phyloP scores from a whole-genome alignment of 2,329 filamentous ascomycete species.

The Fusarium setosum region DNA sequence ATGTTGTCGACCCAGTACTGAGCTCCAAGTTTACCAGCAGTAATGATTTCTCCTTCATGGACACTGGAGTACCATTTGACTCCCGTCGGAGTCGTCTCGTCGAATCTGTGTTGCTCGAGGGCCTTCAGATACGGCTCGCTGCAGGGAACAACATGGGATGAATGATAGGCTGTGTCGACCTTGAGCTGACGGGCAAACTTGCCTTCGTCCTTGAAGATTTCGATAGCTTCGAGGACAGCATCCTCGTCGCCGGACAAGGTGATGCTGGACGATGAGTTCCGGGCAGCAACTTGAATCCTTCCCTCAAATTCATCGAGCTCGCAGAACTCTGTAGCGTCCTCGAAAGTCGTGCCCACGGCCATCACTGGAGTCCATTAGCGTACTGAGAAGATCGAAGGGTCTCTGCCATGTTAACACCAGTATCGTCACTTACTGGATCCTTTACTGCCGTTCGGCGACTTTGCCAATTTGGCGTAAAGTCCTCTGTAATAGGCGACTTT shows the following conservation, averaged over 20 bases:
- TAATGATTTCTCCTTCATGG: not conserved
- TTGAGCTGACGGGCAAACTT: not conserved
- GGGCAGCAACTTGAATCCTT: not conserved
- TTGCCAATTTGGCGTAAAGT: no score
- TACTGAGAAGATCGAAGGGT: no score
- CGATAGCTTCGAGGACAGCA: not conserved
- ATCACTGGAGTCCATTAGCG: not conserved
- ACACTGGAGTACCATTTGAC: not conserved
- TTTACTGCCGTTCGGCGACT: no score
- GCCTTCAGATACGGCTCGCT: not conserved
- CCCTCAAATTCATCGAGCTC: not conserved
- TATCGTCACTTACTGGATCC: no score
- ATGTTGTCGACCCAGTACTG: conserved; percentile 13
- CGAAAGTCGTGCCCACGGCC: not conserved
- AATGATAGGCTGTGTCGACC: conserved; percentile 18
- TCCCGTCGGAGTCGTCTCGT: not conserved
- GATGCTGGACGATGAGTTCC: not conserved
- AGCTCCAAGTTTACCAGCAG: not conserved
- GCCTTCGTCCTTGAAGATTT: not conserved
- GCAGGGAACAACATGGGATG: not conserved
- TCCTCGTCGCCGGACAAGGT: not conserved
- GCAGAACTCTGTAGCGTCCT: not conserved
- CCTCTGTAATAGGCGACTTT: conserved; percentile 41
- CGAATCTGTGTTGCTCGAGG: not conserved
- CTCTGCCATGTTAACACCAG: no score